A percentile compares a stretch with the other conserved stretches of the same genome.
Evolutionary conservation across 108 stramenopile genomes (phyloP).

Genomic region (Skeletonema grethae): DNA sequence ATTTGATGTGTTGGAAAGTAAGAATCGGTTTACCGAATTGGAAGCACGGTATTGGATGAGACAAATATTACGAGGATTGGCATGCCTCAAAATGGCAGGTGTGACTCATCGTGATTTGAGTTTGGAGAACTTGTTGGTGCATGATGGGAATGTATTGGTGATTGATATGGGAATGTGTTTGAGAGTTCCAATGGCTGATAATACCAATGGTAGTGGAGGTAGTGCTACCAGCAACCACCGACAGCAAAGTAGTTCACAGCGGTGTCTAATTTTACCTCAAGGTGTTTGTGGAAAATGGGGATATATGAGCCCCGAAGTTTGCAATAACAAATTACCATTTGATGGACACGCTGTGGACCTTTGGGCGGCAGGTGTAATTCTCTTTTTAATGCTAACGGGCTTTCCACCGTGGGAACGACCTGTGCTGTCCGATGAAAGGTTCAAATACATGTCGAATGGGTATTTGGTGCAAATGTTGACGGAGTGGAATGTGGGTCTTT

Average conservation of each 20-base stretch:
- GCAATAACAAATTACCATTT: conserved; percentile 72
- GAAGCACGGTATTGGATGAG: conserved; percentile 87
- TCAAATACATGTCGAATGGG: conserved; percentile 79
- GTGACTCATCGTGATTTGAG: conserved; percentile 91
- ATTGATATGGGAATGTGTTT: conserved; percentile 97
- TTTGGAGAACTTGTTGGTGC: conserved; percentile 85
- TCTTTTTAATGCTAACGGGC: conserved; percentile 90
- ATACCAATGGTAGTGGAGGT: neutral
- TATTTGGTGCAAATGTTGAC: conserved; percentile 82
- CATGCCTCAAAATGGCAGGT: conserved; percentile 78
- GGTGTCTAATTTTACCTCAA: conserved; percentile 70
- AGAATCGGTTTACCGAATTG: conserved; percentile 73
- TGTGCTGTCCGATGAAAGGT: conserved; percentile 67
- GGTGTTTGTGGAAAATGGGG: conserved; percentile 91
- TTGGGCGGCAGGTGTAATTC: conserved; percentile 93
- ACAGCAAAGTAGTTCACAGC: no score
- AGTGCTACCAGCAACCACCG: conserved; percentile 34
- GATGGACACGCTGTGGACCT: conserved; percentile 92
- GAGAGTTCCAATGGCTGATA: conserved; percentile 57
- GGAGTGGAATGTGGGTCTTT: conserved; percentile 79
- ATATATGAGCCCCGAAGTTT: conserved; percentile 93
- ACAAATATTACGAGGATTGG: conserved; percentile 83
- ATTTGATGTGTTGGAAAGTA: conserved; percentile 77
- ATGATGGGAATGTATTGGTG: conserved; percentile 65
- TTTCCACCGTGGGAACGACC: conserved; percentile 91